Conservation (phyloP, 108 stramenopile genomes). For the Skeletonema tropicum region DNA sequence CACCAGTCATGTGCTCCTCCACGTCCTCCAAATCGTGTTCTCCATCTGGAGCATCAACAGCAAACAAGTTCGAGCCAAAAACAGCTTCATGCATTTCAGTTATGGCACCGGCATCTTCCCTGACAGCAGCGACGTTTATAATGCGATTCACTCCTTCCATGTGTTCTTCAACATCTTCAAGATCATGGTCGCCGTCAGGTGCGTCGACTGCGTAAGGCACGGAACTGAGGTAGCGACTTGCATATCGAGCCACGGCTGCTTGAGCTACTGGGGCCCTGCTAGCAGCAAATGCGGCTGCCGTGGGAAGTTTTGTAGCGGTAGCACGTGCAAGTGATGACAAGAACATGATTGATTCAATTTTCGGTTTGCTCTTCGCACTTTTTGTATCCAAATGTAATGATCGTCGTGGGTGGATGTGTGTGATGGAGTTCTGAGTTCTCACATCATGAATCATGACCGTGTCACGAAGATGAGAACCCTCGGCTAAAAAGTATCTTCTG, state of each 20-base stretch:
- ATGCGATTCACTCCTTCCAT: constrained; percentile 12
- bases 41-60: constrained; percentile 46
- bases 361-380: background rate
- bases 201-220: constrained; percentile 17
- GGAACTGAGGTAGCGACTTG: constrained; percentile 7
- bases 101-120: constrained; percentile 20
- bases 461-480: too few species aligned
- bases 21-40: constrained; percentile 51
- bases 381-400: too few species aligned
- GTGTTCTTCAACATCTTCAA: constrained; percentile 8
- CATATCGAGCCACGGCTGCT: constrained; percentile 7
- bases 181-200: constrained; percentile 21
- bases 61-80: constrained; percentile 24
- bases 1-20: constrained; percentile 37
- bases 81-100: constrained; percentile 39
- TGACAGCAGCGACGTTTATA: constrained; percentile 3
- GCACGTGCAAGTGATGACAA: constrained; percentile 7
- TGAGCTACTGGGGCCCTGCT: constrained; percentile 1
- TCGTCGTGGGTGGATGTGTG: background rate
- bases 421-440: too few species aligned
- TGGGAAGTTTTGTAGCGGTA: background rate
- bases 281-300: background rate
- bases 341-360: background rate
- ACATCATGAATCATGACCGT: too few species aligned
- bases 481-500: too few species aligned